Conservation (phyloP, 257 asterid genomes). For the Verbena officinalis region DNA sequence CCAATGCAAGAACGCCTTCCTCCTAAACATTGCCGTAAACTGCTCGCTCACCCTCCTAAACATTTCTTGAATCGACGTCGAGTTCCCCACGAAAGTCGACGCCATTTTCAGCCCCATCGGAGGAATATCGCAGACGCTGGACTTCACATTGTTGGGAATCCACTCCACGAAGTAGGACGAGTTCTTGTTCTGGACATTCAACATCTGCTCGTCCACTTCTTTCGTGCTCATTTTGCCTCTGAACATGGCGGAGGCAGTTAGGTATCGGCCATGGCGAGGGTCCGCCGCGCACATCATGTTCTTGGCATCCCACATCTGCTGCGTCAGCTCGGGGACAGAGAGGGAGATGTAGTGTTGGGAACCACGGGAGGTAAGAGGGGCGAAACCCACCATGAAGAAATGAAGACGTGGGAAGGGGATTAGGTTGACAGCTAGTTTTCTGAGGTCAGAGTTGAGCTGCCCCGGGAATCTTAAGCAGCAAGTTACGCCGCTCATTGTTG, state of each 20-base stretch:
- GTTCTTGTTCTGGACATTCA: conserved; percentile 71
- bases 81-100: conserved; percentile 61
- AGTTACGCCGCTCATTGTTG: conserved; percentile 72
- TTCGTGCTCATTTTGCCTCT: conserved; percentile 77
- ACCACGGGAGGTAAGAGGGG: conserved; percentile 64
- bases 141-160: conserved; percentile 73
- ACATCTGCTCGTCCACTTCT: conserved; percentile 71
- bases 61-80: conserved; percentile 70
- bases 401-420: conserved; percentile 76
- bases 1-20: conserved; percentile 71
- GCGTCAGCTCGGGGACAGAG: conserved; percentile 65
- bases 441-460: conserved; percentile 65
- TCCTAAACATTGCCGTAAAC: conserved; percentile 72
- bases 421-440: conserved; percentile 63
- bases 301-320: conserved; percentile 72
- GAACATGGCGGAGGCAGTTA: conserved; percentile 75
- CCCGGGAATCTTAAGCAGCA: conserved; percentile 69
- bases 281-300: conserved; percentile 82
- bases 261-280: conserved; percentile 68
- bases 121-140: conserved; percentile 68
- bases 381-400: conserved; percentile 74
- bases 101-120: conserved; percentile 66
- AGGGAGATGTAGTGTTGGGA: conserved; percentile 61
- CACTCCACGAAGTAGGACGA: conserved; percentile 70
- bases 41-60: conserved; percentile 73